A percentile compares a stretch with the other conserved stretches of the same genome.
Conservation (phyloP, 2,329 filamentous ascomycete species). For the Penicillium expansum region DNA sequence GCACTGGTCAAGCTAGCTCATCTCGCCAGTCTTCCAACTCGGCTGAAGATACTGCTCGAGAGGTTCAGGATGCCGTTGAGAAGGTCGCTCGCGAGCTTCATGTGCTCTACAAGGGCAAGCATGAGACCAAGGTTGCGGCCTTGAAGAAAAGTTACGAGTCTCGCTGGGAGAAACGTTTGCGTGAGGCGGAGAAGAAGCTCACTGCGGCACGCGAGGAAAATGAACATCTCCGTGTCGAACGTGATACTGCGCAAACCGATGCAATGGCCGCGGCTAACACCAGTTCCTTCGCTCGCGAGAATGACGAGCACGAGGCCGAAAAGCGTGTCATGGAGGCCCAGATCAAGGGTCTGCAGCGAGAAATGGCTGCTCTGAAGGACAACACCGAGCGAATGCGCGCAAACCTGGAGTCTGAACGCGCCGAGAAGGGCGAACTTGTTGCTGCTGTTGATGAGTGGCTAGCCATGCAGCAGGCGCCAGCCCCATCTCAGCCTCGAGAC, state of each 20-base stretch:
- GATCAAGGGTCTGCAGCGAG: conserved; percentile 70
- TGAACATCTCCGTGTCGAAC: conserved; percentile 65
- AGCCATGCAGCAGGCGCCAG: conserved; percentile 37
- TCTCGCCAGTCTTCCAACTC: conserved; percentile 39
- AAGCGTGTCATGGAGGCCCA: conserved; percentile 70
- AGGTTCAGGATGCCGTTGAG: conserved; percentile 82
- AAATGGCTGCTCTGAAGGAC: conserved; percentile 65
- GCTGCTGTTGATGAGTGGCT: conserved; percentile 48
- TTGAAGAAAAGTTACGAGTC: conserved; percentile 79
- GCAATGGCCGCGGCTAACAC: conserved; percentile 47
- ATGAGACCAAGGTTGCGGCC: conserved; percentile 91
- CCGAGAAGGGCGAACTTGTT: conserved; percentile 50
- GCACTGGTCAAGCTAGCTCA: conserved; percentile 32
- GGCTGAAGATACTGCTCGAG: conserved; percentile 51
- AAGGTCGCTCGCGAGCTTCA: conserved; percentile 94
- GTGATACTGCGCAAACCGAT: conserved; percentile 64
- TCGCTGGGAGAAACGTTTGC: conserved; percentile 84
- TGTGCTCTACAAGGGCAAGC: conserved; percentile 91
- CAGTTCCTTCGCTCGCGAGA: conserved; percentile 42
- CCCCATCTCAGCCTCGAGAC: conserved; percentile 7
- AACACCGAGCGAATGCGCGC: conserved; percentile 65
- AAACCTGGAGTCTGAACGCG: conserved; percentile 55
- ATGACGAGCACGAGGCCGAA: conserved; percentile 64
- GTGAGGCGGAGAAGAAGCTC: conserved; percentile 70
- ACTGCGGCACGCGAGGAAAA: conserved; percentile 70